A percentile compares a stretch with the other conserved stretches of the same genome.
Conservation (phyloP, 148 eudicot genomes). For the Rhododendron henanense region DNA sequence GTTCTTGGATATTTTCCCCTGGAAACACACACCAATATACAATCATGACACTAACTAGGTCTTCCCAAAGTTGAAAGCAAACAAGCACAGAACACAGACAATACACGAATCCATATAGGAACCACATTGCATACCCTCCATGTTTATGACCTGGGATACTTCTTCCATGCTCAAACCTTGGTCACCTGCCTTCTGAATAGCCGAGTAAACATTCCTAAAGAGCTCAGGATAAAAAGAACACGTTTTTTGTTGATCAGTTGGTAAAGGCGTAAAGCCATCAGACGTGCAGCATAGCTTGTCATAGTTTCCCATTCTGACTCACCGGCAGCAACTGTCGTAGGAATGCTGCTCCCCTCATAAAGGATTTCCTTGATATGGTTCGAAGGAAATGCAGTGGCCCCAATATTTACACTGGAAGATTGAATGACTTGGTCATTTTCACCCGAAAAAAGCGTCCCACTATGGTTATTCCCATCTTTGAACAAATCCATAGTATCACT, state of each 20-base stretch:
- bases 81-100: slow-evolving; percentile 3
- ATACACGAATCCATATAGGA: not conserved
- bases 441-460: slow-evolving; percentile 14
- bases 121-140: slow-evolving; percentile 39
- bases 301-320: slow-evolving; percentile 78
- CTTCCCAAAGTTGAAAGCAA: not conserved
- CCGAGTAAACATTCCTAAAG: slow-evolving; percentile 45
- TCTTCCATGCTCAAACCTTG: slow-evolving; percentile 80
- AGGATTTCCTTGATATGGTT: slow-evolving; percentile 33
- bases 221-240: slow-evolving; percentile 40
- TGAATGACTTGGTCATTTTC: slow-evolving; percentile 35
- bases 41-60: not conserved
- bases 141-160: slow-evolving; percentile 45
- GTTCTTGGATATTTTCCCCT: slow-evolving; percentile 49
- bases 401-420: slow-evolving; percentile 29
- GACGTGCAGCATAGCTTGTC: slow-evolving; percentile 45
- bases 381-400: slow-evolving; percentile 18
- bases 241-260: slow-evolving; percentile 23
- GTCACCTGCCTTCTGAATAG: slow-evolving; percentile 84
- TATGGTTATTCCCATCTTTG: slow-evolving; percentile 29
- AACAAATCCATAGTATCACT: slow-evolving; percentile 35
- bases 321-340: slow-evolving; percentile 27
- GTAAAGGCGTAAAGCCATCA: slow-evolving; percentile 28
- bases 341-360: slow-evolving; percentile 32
- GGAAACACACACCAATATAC: slow-evolving; percentile 22